Conservation (phyloP, 2,329 filamentous ascomycete genomes). For the Diaporthe citriasiana region DNA sequence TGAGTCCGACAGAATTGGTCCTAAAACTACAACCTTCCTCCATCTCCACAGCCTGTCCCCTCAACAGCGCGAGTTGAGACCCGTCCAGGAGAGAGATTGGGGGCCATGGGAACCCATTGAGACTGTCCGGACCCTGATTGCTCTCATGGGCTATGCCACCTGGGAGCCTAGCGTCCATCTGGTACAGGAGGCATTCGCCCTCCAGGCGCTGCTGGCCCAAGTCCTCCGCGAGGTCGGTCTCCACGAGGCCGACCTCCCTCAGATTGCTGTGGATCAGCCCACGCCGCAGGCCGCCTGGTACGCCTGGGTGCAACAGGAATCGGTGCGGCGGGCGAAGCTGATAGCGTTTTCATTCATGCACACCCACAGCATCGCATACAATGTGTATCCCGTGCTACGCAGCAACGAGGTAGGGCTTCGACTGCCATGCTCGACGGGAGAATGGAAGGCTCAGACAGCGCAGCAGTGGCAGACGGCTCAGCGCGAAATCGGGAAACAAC, state of each 20-base stretch:
- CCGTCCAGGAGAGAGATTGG: conserved; percentile 31
- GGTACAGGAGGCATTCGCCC: conserved; percentile 52
- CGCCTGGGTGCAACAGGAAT: conserved; percentile 52
- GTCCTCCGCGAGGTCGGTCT: conserved; percentile 53
- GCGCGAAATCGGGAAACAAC: conserved; percentile 49
- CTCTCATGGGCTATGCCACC: conserved; percentile 56
- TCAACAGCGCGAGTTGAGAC: not conserved
- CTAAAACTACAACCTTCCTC: conserved; percentile 48
- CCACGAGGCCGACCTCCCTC: conserved; percentile 45
- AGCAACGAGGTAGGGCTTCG: conserved; percentile 55
- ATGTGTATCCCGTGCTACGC: conserved; percentile 54
- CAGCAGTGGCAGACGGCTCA: conserved; percentile 49
- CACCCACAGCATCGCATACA: conserved; percentile 56
- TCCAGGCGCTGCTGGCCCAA: conserved; percentile 53
- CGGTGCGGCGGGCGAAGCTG: conserved; percentile 52
- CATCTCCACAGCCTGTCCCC: conserved; percentile 40
- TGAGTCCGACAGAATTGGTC: conserved; percentile 46
- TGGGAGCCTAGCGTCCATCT: conserved; percentile 53
- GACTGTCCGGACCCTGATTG: conserved; percentile 52
- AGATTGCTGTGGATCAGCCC: not conserved
- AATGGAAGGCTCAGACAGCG: conserved; percentile 54
- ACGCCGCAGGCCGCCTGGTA: not conserved
- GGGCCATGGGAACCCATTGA: conserved; percentile 51
- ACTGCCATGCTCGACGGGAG: conserved; percentile 53
- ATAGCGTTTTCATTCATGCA: conserved; percentile 57